Evolutionary conservation across 2,329 filamentous ascomycete species (phyloP), one percentile per base, ranked within the genome.

Genomic region (Alternaria brassicicola): DNA sequence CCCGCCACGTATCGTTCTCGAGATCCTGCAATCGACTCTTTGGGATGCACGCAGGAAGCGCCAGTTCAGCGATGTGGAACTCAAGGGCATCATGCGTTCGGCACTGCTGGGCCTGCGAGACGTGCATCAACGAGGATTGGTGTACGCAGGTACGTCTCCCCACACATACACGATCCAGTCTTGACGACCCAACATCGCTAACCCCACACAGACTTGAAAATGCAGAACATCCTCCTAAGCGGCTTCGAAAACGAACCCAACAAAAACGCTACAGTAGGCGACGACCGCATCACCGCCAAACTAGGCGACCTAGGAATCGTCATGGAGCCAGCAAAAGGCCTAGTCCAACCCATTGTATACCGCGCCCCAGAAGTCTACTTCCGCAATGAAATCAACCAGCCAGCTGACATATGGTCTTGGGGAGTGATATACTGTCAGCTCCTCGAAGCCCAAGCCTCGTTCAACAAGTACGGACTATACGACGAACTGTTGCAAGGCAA

Each of bases 381-480:
- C 50, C 35, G 55, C 12, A 57, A 58, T 19, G 58, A 61, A 10
- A 61, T 61, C 54, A 58, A 50, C 4, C 51, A 56, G 1, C 49
- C 58, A 19, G 55, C 55, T 5, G 58, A 61, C 28, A 58, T 61
- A 23, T 61, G 58, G 58, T 58, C 58, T 10, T 61, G 58, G 58
- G 58, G 58, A 1, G 28, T 61, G 2, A 61, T 61, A 1, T 61
- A 61, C 55, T 61, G 58, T 19, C 58, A 61, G 41, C 55, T 61
- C 4, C 41, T 61, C 8, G 58, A 61, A 35, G 58, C 58, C 1
- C 58, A 61, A n/a, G 58, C 58, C 9, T 54, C 58, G 0, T 61
- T 61, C 28, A 46, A 51, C 41, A 58, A 54, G n/a, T 50, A 53
- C n/a, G 58, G 58, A 10, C 17, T 61, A 15, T 61, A 61, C 19